These are phyloP conservation scores for Saccharum officinarum DNA, from an alignment of 176 grass and related monocot species.

Conservation along the genomic window DNA sequence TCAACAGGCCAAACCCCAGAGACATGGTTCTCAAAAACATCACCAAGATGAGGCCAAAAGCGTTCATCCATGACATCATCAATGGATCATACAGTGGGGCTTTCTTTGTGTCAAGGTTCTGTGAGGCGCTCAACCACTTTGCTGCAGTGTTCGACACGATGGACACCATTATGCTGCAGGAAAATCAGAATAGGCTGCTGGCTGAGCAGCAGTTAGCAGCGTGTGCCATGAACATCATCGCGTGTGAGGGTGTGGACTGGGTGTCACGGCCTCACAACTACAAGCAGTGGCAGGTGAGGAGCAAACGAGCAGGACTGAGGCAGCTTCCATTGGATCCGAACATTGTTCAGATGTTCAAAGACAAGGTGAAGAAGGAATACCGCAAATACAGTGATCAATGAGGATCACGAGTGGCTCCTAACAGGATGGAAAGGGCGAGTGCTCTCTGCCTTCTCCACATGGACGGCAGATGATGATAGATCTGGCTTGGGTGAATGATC, in stretches of 20 bases:
- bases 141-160: conserved; percentile 28
- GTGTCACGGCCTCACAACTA: conserved; percentile 43
- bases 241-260: conserved; percentile 42
- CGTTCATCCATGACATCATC: too few relatives aligned
- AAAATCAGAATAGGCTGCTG: neutral
- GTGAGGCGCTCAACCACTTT: conserved; percentile 31
- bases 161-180: conserved; percentile 30
- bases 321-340: conserved; percentile 18
- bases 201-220: conserved; percentile 22
- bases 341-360: neutral
- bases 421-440: conserved; percentile 46
- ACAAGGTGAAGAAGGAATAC: conserved; percentile 23
- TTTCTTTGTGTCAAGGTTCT: conserved; percentile 43
- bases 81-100: conserved; percentile 35
- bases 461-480: neutral
- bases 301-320: conserved; percentile 28
- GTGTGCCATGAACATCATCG: conserved; percentile 31
- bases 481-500: neutral
- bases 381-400: conserved; percentile 42
- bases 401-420: conserved; percentile 43
- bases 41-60: too few relatives aligned
- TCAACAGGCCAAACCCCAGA: too few relatives aligned
- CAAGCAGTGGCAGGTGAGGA: conserved; percentile 39
- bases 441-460: conserved; percentile 28
- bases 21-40: too few relatives aligned